Conservation (phyloP, 108 stramenopile species). For the Bacterosira constricta region DNA sequence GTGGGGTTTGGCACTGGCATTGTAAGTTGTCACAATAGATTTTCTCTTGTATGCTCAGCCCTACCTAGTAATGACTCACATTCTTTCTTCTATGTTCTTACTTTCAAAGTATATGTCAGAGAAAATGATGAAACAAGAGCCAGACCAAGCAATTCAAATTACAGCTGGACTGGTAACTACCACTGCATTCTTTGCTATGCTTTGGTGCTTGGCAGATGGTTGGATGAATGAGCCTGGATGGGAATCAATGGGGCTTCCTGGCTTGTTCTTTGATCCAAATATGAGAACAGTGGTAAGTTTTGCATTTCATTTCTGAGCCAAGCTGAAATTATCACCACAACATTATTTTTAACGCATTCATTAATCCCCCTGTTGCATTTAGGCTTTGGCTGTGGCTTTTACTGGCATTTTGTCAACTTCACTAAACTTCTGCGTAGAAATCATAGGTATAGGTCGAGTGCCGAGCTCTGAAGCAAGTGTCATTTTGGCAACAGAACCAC, state of each 20-base stretch:
- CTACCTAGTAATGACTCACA: neutral
- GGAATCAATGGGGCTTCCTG: conserved; percentile 31
- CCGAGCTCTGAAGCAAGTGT: conserved; percentile 49
- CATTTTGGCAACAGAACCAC: conserved; percentile 55
- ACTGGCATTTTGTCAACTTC: conserved; percentile 53
- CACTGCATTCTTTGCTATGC: conserved; percentile 32
- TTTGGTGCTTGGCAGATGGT: conserved; percentile 45
- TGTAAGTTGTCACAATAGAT: neutral
- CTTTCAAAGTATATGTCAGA: conserved; percentile 33
- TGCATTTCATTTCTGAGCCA: neutral
- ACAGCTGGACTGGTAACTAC: conserved; percentile 43
- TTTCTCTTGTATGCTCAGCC: no score
- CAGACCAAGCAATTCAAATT: conserved; percentile 45
- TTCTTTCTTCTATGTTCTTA: neutral
- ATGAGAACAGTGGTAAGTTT: conserved; percentile 26
- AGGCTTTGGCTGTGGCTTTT: conserved; percentile 40
- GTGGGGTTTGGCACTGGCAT: conserved; percentile 54
- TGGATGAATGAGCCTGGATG: conserved; percentile 41
- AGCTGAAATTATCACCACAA: neutral
- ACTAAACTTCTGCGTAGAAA: conserved; percentile 44
- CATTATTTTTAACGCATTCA: neutral
- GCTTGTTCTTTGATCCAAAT: conserved; percentile 32
- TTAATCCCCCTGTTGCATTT: neutral
- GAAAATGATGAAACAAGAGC: conserved; percentile 51
- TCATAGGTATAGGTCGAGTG: conserved; percentile 41